These are phyloP conservation scores for Exserohilum rostratum DNA, from an alignment of 2,329 filamentous ascomycete genomes.

Conservation along the genomic window DNA sequence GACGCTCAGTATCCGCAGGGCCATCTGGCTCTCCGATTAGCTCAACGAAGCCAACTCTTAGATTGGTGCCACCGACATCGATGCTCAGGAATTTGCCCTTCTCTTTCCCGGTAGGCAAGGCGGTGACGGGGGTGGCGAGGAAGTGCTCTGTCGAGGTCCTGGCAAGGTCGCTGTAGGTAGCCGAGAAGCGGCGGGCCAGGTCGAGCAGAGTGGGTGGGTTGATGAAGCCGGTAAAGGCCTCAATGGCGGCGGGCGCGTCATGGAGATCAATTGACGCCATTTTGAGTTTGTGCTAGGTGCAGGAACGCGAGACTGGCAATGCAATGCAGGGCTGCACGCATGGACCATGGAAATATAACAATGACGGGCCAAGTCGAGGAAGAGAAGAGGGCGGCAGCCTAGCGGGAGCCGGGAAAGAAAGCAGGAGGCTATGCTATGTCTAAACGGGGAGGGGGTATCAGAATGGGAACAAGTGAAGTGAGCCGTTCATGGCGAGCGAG, in stretches of 20 bases:
- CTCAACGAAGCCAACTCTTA: conserved; percentile 72
- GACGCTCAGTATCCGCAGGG: conserved; percentile 6
- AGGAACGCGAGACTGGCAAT: conserved; percentile 2
- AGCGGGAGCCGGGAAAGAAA: not conserved
- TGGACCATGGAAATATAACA: conserved; percentile 5
- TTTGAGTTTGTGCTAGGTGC: conserved; percentile 8
- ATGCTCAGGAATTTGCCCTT: conserved; percentile 61
- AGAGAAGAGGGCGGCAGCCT: not conserved
- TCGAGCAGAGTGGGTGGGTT: conserved; percentile 40
- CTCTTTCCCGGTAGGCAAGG: conserved; percentile 63
- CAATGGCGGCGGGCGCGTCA: conserved; percentile 23
- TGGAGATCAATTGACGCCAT: conserved; percentile 24
- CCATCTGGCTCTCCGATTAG: conserved; percentile 56
- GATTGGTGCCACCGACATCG: conserved; percentile 69
- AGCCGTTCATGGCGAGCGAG: conserved; percentile 7
- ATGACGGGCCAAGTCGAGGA: not conserved
- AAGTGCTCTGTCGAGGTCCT: conserved; percentile 48
- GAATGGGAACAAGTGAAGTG: conserved; percentile 4
- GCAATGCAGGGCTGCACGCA: conserved; percentile 10
- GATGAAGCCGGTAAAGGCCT: conserved; percentile 43
- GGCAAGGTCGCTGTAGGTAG: conserved; percentile 44
- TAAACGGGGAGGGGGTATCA: conserved; percentile 3
- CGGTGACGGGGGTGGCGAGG: conserved; percentile 49
- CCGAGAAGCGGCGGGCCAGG: conserved; percentile 44
- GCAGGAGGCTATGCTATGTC: not conserved